Percentiles rank a stretch among this genome's conserved stretches.
Evolutionary conservation across 2,329 filamentous ascomycete species (phyloP).

Genomic region (Claviceps fusiformis): DNA sequence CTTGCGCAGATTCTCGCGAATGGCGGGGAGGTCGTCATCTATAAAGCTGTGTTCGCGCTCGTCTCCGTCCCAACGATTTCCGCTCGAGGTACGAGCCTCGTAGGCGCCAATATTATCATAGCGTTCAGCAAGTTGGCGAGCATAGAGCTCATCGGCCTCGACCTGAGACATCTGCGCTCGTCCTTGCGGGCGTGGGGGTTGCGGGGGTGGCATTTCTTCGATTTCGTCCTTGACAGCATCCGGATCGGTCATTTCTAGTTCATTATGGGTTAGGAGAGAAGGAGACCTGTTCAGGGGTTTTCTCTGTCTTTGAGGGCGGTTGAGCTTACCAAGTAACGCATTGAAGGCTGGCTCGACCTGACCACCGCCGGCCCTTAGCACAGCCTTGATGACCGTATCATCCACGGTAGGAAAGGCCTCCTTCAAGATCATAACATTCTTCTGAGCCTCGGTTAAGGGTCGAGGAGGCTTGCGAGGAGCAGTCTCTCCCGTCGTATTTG

Average conservation of each 20-base stretch:
- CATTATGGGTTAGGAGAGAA: not conserved
- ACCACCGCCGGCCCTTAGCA: slow-evolving; percentile 73
- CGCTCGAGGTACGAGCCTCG: slow-evolving; percentile 40
- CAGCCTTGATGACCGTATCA: slow-evolving; percentile 65
- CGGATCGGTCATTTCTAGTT: slow-evolving; percentile 65
- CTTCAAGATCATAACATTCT: slow-evolving; percentile 76
- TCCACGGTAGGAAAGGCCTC: slow-evolving; percentile 91
- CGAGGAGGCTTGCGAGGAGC: slow-evolving; percentile 74
- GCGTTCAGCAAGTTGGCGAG: slow-evolving; percentile 83
- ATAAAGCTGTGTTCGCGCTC: slow-evolving; percentile 80
- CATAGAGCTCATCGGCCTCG: slow-evolving; percentile 82
- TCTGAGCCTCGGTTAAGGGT: slow-evolving; percentile 66
- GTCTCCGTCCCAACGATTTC: slow-evolving; percentile 29
- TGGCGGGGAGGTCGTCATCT: slow-evolving; percentile 88
- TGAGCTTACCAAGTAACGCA: slow-evolving; percentile 59
- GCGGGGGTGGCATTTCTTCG: slow-evolving; percentile 52
- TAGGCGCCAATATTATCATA: slow-evolving; percentile 55
- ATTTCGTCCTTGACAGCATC: slow-evolving; percentile 45
- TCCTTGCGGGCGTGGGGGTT: slow-evolving; percentile 63
- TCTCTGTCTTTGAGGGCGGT: not conserved
- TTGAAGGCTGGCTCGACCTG: slow-evolving; percentile 91
- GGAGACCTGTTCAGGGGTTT: not conserved
- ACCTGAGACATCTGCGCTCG: slow-evolving; percentile 60
- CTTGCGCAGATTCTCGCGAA: slow-evolving; percentile 84
- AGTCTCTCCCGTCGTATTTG: slow-evolving; percentile 13